Conservation (phyloP, 2,329 filamentous ascomycete genomes). For the Monosporascus cannonballus region DNA sequence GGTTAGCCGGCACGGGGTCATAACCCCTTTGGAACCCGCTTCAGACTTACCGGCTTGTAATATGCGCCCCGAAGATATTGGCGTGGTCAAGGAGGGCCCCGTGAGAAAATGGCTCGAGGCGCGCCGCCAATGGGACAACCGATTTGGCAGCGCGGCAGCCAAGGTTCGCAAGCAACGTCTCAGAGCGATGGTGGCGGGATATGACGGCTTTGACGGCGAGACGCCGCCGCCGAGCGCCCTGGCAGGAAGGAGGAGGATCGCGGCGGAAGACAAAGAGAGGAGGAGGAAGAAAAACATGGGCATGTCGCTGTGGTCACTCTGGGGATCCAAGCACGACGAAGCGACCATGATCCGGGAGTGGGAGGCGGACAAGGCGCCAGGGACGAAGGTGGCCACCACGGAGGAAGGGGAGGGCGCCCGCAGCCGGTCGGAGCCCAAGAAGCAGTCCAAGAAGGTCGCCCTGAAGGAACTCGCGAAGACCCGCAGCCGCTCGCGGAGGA, state of each 20-base stretch:
- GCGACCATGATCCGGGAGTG: conserved; percentile 57
- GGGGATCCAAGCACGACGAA: conserved; percentile 87
- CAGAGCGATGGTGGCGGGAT: conserved; percentile 66
- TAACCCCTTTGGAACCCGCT: conserved; percentile 60
- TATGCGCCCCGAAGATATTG: conserved; percentile 59
- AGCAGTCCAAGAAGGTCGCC: conserved; percentile 26
- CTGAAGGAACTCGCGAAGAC: conserved; percentile 14
- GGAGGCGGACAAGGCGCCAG: conserved; percentile 37
- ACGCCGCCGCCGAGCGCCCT: conserved; percentile 77
- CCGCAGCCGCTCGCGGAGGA: conserved; percentile 37
- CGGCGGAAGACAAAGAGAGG: conserved; percentile 41
- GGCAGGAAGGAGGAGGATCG: conserved; percentile 58
- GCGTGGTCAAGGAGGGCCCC: conserved; percentile 72
- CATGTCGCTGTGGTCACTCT: conserved; percentile 75
- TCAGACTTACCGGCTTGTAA: conserved; percentile 60
- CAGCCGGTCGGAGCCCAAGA: conserved; percentile 33
- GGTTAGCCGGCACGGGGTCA: conserved; percentile 70
- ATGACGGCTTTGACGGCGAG: conserved; percentile 67
- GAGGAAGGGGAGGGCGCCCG: conserved; percentile 39
- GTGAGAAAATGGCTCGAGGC: conserved; percentile 77
- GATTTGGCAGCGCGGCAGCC: conserved; percentile 62
- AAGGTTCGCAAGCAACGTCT: conserved; percentile 68
- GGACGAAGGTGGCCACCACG: conserved; percentile 27
- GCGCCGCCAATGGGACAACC: conserved; percentile 67
- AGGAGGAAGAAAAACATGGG: conserved; percentile 59